Conservation (phyloP, 2,329 filamentous ascomycete genomes). For the Myriosclerotinia scirpicola region DNA sequence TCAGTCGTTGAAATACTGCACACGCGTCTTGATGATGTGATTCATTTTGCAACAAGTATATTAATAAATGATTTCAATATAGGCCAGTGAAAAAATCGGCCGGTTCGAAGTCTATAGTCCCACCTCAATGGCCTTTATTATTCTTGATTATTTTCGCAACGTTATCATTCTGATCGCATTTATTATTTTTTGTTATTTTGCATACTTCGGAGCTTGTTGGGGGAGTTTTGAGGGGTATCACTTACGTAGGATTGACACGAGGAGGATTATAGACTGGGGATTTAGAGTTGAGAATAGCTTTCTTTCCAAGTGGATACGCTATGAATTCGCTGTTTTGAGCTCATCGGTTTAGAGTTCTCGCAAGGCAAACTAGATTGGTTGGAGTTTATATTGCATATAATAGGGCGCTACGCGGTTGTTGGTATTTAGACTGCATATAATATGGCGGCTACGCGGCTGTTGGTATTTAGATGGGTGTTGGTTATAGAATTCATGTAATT, state of each 20-base stretch:
- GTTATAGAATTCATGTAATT: not conserved
- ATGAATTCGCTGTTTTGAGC: not conserved
- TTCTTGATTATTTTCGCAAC: not conserved
- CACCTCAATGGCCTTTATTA: not conserved
- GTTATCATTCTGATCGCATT: not conserved
- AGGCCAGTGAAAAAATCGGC: slow-evolving; percentile 11
- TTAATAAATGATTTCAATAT: not conserved
- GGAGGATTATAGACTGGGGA: not conserved
- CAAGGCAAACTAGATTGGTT: not conserved
- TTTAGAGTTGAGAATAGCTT: not conserved
- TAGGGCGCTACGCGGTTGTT: not conserved
- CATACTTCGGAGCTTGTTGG: not conserved
- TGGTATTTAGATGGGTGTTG: not conserved
- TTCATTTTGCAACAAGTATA: not conserved
- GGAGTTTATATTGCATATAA: not conserved
- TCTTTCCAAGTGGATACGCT: not conserved
- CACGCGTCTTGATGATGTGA: not conserved
- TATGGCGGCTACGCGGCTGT: not conserved
- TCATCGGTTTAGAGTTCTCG: not conserved
- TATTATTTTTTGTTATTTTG: not conserved
- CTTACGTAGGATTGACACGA: not conserved
- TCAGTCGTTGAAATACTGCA: slow-evolving; percentile 24
- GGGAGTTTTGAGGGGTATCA: not conserved
- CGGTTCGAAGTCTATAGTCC: not conserved
- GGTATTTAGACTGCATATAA: not conserved